Conservation (phyloP, 169 alveolate species). For the Theileria parva region DNA sequence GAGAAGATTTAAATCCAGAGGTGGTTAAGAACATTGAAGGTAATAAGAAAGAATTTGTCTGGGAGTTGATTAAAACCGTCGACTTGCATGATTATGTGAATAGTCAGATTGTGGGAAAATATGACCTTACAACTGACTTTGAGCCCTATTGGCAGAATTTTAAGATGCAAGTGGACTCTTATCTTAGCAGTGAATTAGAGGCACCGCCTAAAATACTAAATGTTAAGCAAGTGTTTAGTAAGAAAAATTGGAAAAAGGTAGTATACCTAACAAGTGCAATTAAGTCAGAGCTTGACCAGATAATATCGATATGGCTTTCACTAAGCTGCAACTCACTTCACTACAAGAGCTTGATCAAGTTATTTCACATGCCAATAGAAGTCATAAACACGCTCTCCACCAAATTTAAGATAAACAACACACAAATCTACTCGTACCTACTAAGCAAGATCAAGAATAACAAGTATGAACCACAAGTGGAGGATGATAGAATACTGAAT, state of each 20-base stretch:
- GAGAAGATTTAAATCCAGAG: background rate
- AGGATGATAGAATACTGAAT: conserved; percentile 1
- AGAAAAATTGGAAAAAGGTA: conserved; percentile 53
- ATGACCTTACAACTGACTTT: conserved; percentile 5
- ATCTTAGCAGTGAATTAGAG: conserved; percentile 1
- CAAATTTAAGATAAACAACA: conserved; percentile 15
- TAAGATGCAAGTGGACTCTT: conserved; percentile 32
- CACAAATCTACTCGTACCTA: conserved; percentile 21
- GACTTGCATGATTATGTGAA: conserved; percentile 20
- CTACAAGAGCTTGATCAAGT: conserved; percentile 16
- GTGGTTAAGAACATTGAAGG: background rate
- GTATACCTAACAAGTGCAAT: conserved; percentile 6
- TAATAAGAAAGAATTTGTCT: conserved; percentile 13
- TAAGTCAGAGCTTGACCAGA: conserved; percentile 25
- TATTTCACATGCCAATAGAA: conserved; percentile 33
- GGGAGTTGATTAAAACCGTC: conserved; percentile 34
- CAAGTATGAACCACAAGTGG: background rate
- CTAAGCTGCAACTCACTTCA: conserved; percentile 29
- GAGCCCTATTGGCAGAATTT: conserved; percentile 39
- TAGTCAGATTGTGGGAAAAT: conserved; percentile 11
- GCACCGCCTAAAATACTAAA: conserved; percentile 18
- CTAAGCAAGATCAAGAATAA: conserved; percentile 4
- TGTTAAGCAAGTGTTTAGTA: conserved; percentile 26
- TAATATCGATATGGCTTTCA: conserved; percentile 30
- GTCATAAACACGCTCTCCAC: conserved; percentile 2